phyloP scores from a whole-genome alignment of 179 eudicot species.

The Sideroxylon spinosum region DNA sequence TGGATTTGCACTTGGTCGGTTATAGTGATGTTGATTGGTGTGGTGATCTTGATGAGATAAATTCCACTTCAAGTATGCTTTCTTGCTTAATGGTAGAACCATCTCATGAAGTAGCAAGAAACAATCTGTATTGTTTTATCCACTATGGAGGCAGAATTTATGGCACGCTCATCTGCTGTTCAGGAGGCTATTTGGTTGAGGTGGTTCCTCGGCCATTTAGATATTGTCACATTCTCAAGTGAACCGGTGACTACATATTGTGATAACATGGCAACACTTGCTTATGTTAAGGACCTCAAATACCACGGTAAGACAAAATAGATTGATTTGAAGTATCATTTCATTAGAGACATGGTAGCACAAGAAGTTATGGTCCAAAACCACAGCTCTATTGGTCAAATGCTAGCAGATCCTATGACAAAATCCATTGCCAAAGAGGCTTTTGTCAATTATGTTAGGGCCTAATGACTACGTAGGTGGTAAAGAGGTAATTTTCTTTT shows the following conservation, averaged over 20 bases:
- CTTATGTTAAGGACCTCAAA: neutral
- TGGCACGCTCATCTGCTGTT: neutral
- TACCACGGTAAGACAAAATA: neutral
- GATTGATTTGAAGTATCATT: neutral
- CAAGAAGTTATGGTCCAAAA: neutral
- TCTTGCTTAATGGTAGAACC: neutral
- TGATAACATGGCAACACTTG: neutral
- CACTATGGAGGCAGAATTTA: neutral
- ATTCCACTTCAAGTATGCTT: neutral
- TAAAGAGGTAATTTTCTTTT: no score
- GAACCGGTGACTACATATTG: neutral
- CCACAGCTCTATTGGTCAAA: neutral
- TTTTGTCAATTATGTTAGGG: neutral
- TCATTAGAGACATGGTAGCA: neutral
- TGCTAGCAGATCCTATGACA: neutral
- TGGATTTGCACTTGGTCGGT: neutral
- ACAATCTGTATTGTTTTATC: neutral
- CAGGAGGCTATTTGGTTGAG: neutral
- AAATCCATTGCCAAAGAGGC: neutral
- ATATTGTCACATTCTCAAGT: no score
- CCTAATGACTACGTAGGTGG: neutral
- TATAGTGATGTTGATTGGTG: neutral
- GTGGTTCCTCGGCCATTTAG: neutral
- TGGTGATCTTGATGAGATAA: neutral
- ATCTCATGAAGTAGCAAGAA: neutral